Base-by-base conservation (phyloP, 2,329 filamentous ascomycete genomes). In the Alternaria tenuissima region DNA sequence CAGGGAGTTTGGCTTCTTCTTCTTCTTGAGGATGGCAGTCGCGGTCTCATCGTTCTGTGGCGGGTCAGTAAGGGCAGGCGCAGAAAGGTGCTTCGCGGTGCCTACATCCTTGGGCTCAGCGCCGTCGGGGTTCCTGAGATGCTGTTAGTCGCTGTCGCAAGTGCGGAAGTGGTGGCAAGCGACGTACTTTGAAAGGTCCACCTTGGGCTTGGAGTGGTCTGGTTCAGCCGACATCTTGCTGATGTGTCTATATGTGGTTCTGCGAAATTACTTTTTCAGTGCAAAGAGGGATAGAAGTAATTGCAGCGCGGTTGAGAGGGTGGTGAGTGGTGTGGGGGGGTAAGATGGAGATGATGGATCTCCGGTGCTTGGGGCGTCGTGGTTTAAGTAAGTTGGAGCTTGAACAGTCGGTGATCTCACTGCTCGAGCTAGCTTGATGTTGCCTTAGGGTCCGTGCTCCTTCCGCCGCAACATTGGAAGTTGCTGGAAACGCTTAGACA, bases 1-100 rank as follows among this genome's bases (percentile, higher is more conserved):
- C 80, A 99, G 84, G 78, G 94, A 96, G 84, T 99, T 99, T 74
- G 94, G 94, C 92, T 99, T 99, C 94, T 99, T 99, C 91, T 99
- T 99, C 88, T 98, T 98, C 86, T 97, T 98, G 76, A 99, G 88
- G 74, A 99, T 99, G 71, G 95, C 95, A 46, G 95, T 99, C 54
- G 95, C 89, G 64, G 90, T 93, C 78, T 97, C 95, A 80, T 97
- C 92, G 75, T 93, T 89, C 89, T 96, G 68, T 67, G 67, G 69
- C 58, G 68, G 65, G 72, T 79, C 64, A 80, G 78, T 70, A 60
- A 63, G 59, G 57, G 57, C 65, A 43, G 44, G 51, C 52, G 62
- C 59, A 48, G 58, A 57, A 43, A 53, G 42, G 38, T 43, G 52
- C 55, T 36, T 41, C 61, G 58, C 22, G 39, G 66, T 66, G 67